A percentile compares a stretch with the other conserved stretches of the same genome.
Evolutionary conservation across 129 eudicot genomes (phyloP).

Genomic region (Flaveria bidentis): DNA sequence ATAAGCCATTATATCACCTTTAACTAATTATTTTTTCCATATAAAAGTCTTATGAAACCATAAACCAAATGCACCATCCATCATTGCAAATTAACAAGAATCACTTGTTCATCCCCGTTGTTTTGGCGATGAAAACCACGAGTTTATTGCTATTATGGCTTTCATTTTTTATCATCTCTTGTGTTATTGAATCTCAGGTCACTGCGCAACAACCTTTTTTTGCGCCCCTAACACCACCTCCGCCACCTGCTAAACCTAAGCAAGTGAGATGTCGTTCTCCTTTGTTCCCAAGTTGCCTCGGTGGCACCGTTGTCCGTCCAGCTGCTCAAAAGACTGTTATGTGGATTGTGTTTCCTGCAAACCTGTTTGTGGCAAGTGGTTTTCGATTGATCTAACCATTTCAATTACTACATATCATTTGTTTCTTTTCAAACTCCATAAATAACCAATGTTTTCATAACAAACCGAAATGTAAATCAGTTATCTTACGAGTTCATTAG

Average conservation of each 20-base stretch:
- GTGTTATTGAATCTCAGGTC: not conserved
- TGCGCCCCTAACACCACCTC: not conserved
- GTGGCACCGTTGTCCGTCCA: conserved; percentile 20
- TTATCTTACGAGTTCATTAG: too few relatives aligned
- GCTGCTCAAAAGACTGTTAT: conserved; percentile 30
- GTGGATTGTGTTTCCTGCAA: conserved; percentile 48
- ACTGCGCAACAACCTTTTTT: not conserved
- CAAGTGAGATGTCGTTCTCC: conserved; percentile 30
- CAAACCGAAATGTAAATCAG: too few relatives aligned
- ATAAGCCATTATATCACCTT: conserved; percentile 13
- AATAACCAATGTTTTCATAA: too few relatives aligned
- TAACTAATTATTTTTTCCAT: not conserved
- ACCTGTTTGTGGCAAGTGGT: conserved; percentile 47
- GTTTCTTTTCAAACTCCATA: too few relatives aligned
- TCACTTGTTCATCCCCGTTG: not conserved
- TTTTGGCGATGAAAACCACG: conserved; percentile 3
- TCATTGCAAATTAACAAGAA: not conserved
- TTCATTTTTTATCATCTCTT: conserved; percentile 24
- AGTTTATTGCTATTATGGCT: conserved; percentile 23
- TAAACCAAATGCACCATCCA: conserved; percentile 18
- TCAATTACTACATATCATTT: too few relatives aligned
- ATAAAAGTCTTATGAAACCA: conserved; percentile 4
- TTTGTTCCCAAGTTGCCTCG: conserved; percentile 30
- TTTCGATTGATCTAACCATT: not conserved
- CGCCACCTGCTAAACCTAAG: not conserved